A percentile compares a stretch with the other conserved stretches of the same genome.
These are phyloP conservation scores for Colletotrichum acutatum DNA, from an alignment of 2,329 filamentous ascomycete species.

Conservation along the genomic window DNA sequence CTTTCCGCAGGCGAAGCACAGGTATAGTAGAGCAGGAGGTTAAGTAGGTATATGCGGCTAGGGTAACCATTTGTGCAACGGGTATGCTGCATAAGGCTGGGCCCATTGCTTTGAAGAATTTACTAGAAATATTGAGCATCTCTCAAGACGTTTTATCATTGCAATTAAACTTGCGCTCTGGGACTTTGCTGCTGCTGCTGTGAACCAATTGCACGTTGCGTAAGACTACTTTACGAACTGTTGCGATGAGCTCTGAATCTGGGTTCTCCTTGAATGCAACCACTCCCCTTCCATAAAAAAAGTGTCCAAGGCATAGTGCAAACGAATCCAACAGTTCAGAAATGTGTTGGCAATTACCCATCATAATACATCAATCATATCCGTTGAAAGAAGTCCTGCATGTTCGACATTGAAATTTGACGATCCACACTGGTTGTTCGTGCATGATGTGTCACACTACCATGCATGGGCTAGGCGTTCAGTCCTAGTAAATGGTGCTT, in stretches of 20 bases:
- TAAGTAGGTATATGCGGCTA: not conserved
- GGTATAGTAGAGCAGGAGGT: not conserved
- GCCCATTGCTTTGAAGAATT: not conserved
- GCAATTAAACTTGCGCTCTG: not conserved
- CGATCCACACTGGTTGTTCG: not conserved
- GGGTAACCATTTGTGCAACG: not conserved
- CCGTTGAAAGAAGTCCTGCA: not conserved
- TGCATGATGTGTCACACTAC: not conserved
- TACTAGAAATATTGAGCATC: not conserved
- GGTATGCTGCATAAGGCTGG: not conserved
- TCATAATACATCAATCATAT: not conserved
- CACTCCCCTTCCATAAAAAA: not conserved
- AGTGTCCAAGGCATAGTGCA: not conserved
- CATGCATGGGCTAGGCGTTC: not conserved
- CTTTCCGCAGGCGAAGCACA: not conserved
- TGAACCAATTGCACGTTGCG: no score
- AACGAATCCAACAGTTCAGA: not conserved
- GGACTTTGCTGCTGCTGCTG: not conserved
- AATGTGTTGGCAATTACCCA: not conserved
- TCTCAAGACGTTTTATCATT: not conserved
- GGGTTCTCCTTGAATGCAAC: not conserved
- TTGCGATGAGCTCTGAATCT: not conserved
- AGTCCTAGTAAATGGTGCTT: not conserved
- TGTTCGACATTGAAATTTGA: not conserved
- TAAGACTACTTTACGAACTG: no score